Conservation (phyloP, 1,139 yeast species). For the Sugiyamaella neomexicana region DNA sequence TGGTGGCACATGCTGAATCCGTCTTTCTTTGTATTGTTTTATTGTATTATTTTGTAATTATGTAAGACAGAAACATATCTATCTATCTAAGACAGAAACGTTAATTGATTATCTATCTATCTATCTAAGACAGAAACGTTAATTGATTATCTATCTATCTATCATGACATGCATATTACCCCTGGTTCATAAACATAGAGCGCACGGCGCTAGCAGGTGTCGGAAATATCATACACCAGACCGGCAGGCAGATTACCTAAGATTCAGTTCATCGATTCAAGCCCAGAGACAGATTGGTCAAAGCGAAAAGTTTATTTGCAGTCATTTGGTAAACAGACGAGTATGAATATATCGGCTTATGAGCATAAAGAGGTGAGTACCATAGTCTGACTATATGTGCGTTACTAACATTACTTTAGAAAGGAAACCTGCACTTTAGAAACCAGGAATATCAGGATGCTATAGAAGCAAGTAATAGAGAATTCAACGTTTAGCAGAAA, state of each 20-base stretch:
- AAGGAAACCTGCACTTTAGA: conserved; percentile 39
- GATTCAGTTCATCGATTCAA: background rate
- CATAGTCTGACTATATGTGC: background rate
- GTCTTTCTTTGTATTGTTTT: too few species aligned
- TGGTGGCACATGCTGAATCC: too few species aligned
- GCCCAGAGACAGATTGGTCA: too few species aligned
- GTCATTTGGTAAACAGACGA: background rate
- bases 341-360: conserved; percentile 19
- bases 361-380: conserved; percentile 22
- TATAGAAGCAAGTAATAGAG: conserved; percentile 33
- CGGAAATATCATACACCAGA: background rate
- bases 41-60: background rate
- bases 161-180: background rate
- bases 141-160: background rate
- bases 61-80: background rate
- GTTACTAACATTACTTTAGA: conserved; percentile 19
- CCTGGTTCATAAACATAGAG: conserved; percentile 6
- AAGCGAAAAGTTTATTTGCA: background rate
- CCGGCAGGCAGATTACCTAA: conserved; percentile 1
- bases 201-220: conserved; percentile 1
- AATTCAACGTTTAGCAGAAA: background rate
- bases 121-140: background rate
- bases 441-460: conserved; percentile 42
- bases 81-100: background rate
- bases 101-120: background rate